Evolutionary conservation across 495 filamentous ascomycete genomes (phyloP), one percentile per base, ranked within the genome.

Genomic region (Tetracladium setigerum): DNA sequence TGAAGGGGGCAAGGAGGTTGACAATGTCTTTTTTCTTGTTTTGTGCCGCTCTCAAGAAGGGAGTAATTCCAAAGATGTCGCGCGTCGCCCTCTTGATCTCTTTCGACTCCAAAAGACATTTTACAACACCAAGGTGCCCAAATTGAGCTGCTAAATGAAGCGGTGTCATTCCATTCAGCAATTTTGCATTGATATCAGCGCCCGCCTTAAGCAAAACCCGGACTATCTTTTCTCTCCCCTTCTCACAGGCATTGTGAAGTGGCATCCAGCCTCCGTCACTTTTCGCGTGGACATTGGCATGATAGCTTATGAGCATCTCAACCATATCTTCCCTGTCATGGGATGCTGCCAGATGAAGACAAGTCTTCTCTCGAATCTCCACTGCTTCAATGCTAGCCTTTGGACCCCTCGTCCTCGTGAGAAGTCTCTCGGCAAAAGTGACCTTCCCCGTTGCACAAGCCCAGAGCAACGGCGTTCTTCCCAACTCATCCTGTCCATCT

Each of bases 21-120:
- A 81, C 76, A 35, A 83, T 76, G 42, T 80, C 76, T 33, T 67
- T 71, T 19, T 72, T 64, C 39, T 73, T 72, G 56, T 73, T 77
- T 54, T 81, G 74, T 16, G 77, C 77, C 2, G 79, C 79, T 24
- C 77, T 68, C 24, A 78, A 57, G 60, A 78, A 80, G 9, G 74
- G 73, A 17, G 76, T 83, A 45, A 72, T 72, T 39, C 82, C 79
- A 59, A 82, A 83, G 38, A 75, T 71, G 61, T 83, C 79, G 18
- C 74, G 66, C 19, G 71, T 57, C 30, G 69, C 55, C 16, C 70
- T 51, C 49, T 76, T 74, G 18, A 75, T 44, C 34, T 72, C 71
- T 2, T 60, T 57, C 4, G 64, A 53, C 47, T 68, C 67, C 9
- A 82, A 56, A 13, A 84, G 62, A 44, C 68, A 66, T 50, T 68